These are phyloP conservation scores for Kodamaea sp. DNA, from an alignment of 1,139 yeast species.

Conservation along the genomic window DNA sequence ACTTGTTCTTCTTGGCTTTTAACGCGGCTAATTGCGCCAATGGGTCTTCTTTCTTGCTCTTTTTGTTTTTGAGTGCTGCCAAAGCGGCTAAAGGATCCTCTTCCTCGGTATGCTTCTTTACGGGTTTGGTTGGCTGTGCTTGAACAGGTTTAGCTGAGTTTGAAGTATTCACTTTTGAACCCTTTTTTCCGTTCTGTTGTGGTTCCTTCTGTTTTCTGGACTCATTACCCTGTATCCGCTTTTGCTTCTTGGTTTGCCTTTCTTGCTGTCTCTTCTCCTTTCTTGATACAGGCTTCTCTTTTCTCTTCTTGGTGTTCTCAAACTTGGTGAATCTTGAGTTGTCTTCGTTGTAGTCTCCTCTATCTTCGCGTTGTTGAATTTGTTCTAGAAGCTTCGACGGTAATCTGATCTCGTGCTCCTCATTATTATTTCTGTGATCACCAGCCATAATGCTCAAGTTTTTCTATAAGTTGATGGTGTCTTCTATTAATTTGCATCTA, in stretches of 20 bases:
- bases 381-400: slow-evolving; percentile 72
- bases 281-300: slow-evolving; percentile 35
- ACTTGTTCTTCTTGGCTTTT: slow-evolving; percentile 18
- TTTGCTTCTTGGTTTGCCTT: slow-evolving; percentile 52
- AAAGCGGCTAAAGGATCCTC: slow-evolving; percentile 2
- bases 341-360: slow-evolving; percentile 45
- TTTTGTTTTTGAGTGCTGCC: slow-evolving; percentile 11
- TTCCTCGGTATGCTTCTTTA: slow-evolving; percentile 4
- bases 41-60: slow-evolving; percentile 13
- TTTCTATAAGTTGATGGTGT: neutral
- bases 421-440: slow-evolving; percentile 12
- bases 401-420: slow-evolving; percentile 53
- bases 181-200: slow-evolving; percentile 3
- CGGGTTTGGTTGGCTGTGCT: slow-evolving; percentile 1
- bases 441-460: neutral
- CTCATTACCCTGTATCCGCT: slow-evolving; percentile 14
- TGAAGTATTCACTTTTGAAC: neutral
- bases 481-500: too few relatives aligned
- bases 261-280: slow-evolving; percentile 62
- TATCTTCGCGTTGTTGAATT: slow-evolving; percentile 48
- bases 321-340: slow-evolving; percentile 30
- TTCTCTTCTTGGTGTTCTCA: slow-evolving; percentile 30
- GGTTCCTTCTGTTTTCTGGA: slow-evolving; percentile 5
- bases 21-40: slow-evolving; percentile 19
- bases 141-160: neutral